These are phyloP conservation scores for Coprinellus aureogranulatus DNA, from an alignment of 768 basidiomycete species.

Conservation along the genomic window DNA sequence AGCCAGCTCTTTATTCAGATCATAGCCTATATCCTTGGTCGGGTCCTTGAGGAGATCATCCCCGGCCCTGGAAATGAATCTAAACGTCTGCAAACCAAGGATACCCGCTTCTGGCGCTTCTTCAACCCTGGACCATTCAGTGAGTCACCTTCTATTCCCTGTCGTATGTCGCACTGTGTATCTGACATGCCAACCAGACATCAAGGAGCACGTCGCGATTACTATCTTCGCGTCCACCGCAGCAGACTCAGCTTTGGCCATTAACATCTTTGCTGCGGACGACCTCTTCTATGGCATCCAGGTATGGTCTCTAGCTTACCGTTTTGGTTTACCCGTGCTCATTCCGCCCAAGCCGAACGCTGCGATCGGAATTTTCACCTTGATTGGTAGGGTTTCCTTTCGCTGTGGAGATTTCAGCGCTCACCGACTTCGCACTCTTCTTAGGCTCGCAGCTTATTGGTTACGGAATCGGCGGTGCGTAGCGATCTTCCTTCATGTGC, in stretches of 20 bases:
- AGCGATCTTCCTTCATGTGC: no score
- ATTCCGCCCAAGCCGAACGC: conserved; percentile 31
- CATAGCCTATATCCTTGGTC: conserved; percentile 51
- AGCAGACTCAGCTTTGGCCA: conserved; percentile 54
- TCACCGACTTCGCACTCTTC: not conserved
- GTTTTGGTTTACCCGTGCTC: not conserved
- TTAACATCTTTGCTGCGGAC: conserved; percentile 59
- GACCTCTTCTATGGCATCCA: conserved; percentile 45
- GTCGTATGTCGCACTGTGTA: not conserved
- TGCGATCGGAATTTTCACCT: conserved; percentile 42
- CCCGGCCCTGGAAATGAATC: conserved; percentile 33
- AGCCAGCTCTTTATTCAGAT: conserved; percentile 51
- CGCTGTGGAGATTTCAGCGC: not conserved
- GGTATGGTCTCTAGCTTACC: conserved; percentile 14
- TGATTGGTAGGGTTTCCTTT: conserved; percentile 26
- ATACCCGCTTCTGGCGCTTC: conserved; percentile 49
- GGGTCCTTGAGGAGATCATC: conserved; percentile 38
- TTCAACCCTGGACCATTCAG: conserved; percentile 66
- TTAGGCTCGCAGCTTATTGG: conserved; percentile 38
- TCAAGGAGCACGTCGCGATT: conserved; percentile 60
- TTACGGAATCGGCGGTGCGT: conserved; percentile 37
- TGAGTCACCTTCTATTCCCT: conserved; percentile 18
- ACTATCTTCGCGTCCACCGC: conserved; percentile 63
- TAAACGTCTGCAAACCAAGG: conserved; percentile 24
- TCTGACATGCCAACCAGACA: no score